A percentile compares a stretch with the other conserved stretches of the same genome.
phyloP scores from a whole-genome alignment of 1,139 yeast genomes.

The Kodamaea sp. region DNA sequence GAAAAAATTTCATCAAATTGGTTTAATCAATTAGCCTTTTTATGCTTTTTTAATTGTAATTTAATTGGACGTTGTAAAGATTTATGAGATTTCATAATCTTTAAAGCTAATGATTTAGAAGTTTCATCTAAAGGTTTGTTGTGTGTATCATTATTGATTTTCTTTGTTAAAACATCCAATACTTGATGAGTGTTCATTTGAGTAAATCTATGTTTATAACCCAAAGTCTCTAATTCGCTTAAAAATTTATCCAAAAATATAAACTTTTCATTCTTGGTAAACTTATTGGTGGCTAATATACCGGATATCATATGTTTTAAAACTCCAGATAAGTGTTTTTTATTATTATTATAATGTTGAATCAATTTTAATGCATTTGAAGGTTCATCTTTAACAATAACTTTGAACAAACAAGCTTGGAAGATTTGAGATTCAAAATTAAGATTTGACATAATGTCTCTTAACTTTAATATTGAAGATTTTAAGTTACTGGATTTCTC shows the following conservation, averaged over 20 bases:
- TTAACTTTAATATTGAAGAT: slow-evolving; percentile 14
- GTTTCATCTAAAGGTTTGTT: background rate
- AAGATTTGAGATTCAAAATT: slow-evolving; percentile 14
- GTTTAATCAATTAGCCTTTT: background rate
- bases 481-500: slow-evolving; percentile 11
- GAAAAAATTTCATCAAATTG: no score
- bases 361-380: slow-evolving; percentile 21
- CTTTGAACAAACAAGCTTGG: slow-evolving; percentile 22
- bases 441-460: slow-evolving; percentile 17
- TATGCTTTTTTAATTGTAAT: slow-evolving; percentile 3
- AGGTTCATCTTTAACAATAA: slow-evolving; percentile 27
- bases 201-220: slow-evolving; percentile 19
- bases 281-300: slow-evolving; percentile 17
- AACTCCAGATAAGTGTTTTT: slow-evolving; percentile 18
- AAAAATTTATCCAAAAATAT: slow-evolving; percentile 20
- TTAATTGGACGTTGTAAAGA: slow-evolving; percentile 7
- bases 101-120: slow-evolving; percentile 5
- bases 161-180: slow-evolving; percentile 8
- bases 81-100: slow-evolving; percentile 7
- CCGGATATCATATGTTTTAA: slow-evolving; percentile 23
- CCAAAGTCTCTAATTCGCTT: slow-evolving; percentile 14
- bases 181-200: slow-evolving; percentile 12
- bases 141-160: background rate
- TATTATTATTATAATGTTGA: slow-evolving; percentile 17
- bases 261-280: slow-evolving; percentile 18